Conservation (phyloP, 139 green algal genomes). For the Chlamydomonas asymmetrica region DNA sequence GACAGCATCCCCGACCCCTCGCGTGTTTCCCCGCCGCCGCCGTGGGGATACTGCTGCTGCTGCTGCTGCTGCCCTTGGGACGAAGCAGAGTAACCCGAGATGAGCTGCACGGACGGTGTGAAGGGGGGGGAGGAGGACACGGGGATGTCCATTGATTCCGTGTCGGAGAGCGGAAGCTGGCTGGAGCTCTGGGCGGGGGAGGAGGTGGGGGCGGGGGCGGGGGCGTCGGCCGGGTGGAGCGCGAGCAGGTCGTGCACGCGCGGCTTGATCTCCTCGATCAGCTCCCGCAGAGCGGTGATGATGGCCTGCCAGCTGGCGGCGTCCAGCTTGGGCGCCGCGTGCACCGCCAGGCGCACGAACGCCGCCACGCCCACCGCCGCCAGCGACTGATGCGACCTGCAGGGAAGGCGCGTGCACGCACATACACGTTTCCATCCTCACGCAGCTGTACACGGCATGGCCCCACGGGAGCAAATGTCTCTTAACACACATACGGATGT, state of each 20-base stretch:
- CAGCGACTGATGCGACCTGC: constrained; percentile 85
- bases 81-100: no score
- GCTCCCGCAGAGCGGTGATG: constrained; percentile 46
- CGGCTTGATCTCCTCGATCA: constrained; percentile 59
- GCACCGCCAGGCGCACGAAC: constrained; percentile 71
- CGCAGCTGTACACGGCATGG: no score
- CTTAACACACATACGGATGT: no score
- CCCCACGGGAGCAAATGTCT: no score
- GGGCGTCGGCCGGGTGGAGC: background rate
- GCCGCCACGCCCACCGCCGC: constrained; percentile 91
- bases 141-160: no score
- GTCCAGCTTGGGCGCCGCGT: constrained; percentile 50
- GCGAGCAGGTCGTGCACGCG: constrained; percentile 38
- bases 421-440: no score
- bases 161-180: no score
- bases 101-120: no score
- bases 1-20: background rate
- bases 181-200: background rate
- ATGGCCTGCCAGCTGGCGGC: constrained; percentile 51
- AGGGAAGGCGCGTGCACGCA: no score
- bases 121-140: no score
- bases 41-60: background rate
- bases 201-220: background rate
- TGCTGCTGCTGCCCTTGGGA: background rate
- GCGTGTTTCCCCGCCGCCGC: background rate